A percentile compares a stretch with the other conserved stretches of the same genome.
These are phyloP conservation scores for Candida maltosa DNA, from an alignment of 805 yeast species.

Conservation along the genomic window DNA sequence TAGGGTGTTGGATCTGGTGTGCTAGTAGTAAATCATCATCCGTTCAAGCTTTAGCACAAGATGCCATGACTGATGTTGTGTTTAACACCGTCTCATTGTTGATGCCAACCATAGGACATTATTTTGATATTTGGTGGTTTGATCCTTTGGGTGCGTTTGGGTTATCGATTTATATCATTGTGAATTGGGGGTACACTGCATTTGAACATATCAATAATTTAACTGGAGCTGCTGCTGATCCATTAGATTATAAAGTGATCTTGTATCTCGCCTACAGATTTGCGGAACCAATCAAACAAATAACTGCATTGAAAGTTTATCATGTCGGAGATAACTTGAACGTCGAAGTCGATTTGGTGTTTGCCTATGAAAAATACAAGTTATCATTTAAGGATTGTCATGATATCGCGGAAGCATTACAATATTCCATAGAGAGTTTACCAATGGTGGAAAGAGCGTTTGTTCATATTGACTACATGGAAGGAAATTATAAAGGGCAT, in stretches of 20 bases:
- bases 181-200: conserved; percentile 62
- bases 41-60: conserved; percentile 77
- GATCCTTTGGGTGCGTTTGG: conserved; percentile 73
- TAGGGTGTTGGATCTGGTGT: conserved; percentile 65
- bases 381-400: conserved; percentile 64
- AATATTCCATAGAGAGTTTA: conserved; percentile 73
- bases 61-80: conserved; percentile 73
- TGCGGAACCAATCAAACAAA: conserved; percentile 60
- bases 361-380: conserved; percentile 38
- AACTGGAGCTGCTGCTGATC: conserved; percentile 69
- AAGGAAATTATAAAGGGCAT: conserved; percentile 42
- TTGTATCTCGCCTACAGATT: conserved; percentile 67
- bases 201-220: conserved; percentile 71
- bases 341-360: conserved; percentile 73
- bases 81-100: conserved; percentile 69
- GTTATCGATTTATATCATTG: conserved; percentile 58
- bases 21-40: conserved; percentile 57
- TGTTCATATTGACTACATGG: conserved; percentile 71
- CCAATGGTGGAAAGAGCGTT: conserved; percentile 79
- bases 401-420: conserved; percentile 78
- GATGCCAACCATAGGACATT: conserved; percentile 62
- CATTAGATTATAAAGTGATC: conserved; percentile 60
- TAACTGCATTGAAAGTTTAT: conserved; percentile 67
- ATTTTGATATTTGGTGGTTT: conserved; percentile 60
- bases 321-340: conserved; percentile 76